Percentiles rank a stretch among this genome's conserved stretches.
Evolutionary conservation across 2,329 filamentous ascomycete species (phyloP).

Genomic region (Paracoccidioides lutzii): DNA sequence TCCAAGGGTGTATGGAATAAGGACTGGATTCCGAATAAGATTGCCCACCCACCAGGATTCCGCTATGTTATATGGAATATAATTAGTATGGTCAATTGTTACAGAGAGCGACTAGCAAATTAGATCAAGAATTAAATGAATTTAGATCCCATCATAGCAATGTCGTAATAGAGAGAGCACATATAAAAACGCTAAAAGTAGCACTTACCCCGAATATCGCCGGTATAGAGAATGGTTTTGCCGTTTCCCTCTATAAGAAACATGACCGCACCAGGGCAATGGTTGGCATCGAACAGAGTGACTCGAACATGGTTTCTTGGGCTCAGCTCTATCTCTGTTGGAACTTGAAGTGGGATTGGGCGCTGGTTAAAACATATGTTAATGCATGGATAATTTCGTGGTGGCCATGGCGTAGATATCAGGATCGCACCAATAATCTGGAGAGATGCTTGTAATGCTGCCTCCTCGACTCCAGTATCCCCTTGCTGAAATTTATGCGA

Average conservation of each 20-base stretch:
- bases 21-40: constrained; percentile 54
- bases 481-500: constrained; percentile 67
- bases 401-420: neutral
- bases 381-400: neutral
- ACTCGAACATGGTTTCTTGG: constrained; percentile 59
- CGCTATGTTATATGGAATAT: constrained; percentile 24
- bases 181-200: neutral
- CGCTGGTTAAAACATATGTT: constrained; percentile 37
- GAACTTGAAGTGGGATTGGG: constrained; percentile 68
- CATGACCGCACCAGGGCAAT: constrained; percentile 83
- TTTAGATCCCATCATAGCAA: neutral
- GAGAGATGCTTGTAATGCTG: constrained; percentile 66
- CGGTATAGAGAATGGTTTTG: constrained; percentile 72
- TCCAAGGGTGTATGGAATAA: constrained; percentile 61
- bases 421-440: constrained; percentile 45
- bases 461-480: constrained; percentile 60
- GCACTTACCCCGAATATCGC: constrained; percentile 56
- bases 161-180: neutral
- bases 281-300: constrained; percentile 81
- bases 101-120: neutral
- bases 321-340: constrained; percentile 60
- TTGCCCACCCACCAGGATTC: constrained; percentile 77
- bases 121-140: neutral
- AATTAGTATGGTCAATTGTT: constrained; percentile 5
- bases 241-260: constrained; percentile 68